These are phyloP conservation scores for Penicillium salamii DNA, from an alignment of 495 filamentous ascomycete genomes.

Conservation along the genomic window DNA sequence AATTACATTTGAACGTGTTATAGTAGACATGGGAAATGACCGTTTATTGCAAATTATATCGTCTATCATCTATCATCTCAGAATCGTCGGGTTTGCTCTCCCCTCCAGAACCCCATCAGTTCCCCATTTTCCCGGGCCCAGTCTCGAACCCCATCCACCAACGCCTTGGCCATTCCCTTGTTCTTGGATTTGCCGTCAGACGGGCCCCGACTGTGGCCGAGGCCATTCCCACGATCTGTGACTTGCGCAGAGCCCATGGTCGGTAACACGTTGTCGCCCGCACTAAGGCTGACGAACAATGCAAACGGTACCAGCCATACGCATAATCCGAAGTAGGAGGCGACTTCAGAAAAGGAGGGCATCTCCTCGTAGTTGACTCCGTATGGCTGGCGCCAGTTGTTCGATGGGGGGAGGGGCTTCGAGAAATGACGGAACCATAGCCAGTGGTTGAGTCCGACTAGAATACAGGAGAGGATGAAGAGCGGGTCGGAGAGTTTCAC, in stretches of 20 bases:
- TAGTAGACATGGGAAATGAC: too few relatives aligned
- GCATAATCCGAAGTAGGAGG: slow-evolving; percentile 92
- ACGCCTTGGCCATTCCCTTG: slow-evolving; percentile 85
- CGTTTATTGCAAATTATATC: not conserved
- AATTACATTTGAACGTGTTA: too few relatives aligned
- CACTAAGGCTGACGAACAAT: slow-evolving; percentile 88
- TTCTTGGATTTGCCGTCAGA: slow-evolving; percentile 55
- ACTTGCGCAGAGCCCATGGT: slow-evolving; percentile 73
- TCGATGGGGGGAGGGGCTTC: slow-evolving; percentile 37
- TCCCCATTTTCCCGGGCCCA: slow-evolving; percentile 72
- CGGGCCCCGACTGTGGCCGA: slow-evolving; percentile 29
- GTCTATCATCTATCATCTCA: slow-evolving; percentile 9
- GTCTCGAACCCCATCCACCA: slow-evolving; percentile 73
- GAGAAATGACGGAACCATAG: slow-evolving; percentile 97
- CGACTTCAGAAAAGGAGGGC: slow-evolving; percentile 90
- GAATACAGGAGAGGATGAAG: slow-evolving; percentile 78
- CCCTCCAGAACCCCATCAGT: slow-evolving; percentile 66
- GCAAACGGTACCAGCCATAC: slow-evolving; percentile 97
- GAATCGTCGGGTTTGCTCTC: slow-evolving; percentile 48
- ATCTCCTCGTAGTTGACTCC: slow-evolving; percentile 53
- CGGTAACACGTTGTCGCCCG: slow-evolving; percentile 90
- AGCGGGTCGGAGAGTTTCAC: slow-evolving; percentile 87
- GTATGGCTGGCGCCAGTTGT: slow-evolving; percentile 54
- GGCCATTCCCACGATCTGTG: slow-evolving; percentile 48
- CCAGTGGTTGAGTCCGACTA: slow-evolving; percentile 91